phyloP scores from a whole-genome alignment of 768 basidiomycete genomes.

The Postia placenta region DNA sequence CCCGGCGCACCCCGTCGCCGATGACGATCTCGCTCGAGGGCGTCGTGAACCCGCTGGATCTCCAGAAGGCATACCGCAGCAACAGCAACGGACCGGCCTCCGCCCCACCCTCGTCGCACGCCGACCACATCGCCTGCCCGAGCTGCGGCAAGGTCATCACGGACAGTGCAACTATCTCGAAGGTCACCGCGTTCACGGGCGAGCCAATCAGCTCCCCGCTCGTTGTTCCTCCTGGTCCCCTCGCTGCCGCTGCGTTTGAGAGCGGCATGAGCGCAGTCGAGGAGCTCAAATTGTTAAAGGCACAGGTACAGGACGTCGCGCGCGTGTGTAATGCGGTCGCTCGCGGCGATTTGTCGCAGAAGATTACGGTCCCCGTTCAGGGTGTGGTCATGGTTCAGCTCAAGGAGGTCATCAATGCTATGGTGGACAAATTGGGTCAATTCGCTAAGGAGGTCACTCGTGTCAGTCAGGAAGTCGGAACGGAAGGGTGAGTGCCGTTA shows the following conservation, averaged over 20 bases:
- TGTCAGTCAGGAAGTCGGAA: slow-evolving; percentile 79
- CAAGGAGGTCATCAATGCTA: slow-evolving; percentile 29
- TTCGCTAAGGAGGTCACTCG: slow-evolving; percentile 92
- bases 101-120: slow-evolving; percentile 37
- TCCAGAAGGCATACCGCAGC: slow-evolving; percentile 23
- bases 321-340: slow-evolving; percentile 38
- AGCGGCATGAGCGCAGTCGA: slow-evolving; percentile 65
- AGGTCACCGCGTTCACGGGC: slow-evolving; percentile 16
- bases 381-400: slow-evolving; percentile 33
- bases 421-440: slow-evolving; percentile 62
- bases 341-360: slow-evolving; percentile 44
- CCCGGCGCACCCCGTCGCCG: slow-evolving; percentile 25
- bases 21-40: slow-evolving; percentile 51
- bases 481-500: slow-evolving; percentile 37
- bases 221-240: slow-evolving; percentile 49
- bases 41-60: slow-evolving; percentile 27
- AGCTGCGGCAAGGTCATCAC: slow-evolving; percentile 49
- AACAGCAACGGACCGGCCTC: slow-evolving; percentile 30
- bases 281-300: slow-evolving; percentile 73
- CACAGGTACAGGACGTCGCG: slow-evolving; percentile 60
- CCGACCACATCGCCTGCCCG: slow-evolving; percentile 41
- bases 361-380: slow-evolving; percentile 49
- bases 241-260: slow-evolving; percentile 50
- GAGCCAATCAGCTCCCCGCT: slow-evolving; percentile 26
- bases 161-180: slow-evolving; percentile 34